Conservation (phyloP, 352 stramenopile genomes). For the Pythium volutum region DNA sequence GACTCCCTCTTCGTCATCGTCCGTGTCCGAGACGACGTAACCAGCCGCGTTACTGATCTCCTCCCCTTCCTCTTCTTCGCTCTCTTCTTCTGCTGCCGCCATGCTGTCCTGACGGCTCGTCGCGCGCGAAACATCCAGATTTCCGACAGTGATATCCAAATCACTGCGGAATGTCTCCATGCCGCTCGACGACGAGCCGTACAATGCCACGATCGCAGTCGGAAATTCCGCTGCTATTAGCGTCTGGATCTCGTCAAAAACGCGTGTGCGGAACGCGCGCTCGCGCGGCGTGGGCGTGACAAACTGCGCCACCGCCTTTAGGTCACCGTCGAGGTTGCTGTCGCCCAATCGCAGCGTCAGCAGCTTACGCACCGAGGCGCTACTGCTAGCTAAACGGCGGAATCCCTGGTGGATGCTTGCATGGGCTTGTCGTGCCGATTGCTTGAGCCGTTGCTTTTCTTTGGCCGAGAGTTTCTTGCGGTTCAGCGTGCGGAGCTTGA, state of each 20-base stretch:
- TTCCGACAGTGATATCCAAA: conserved; percentile 67
- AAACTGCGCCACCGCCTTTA: conserved; percentile 41
- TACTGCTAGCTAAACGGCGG: not conserved
- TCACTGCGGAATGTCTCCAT: conserved; percentile 77
- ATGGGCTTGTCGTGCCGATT: not conserved
- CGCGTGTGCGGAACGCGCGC: conserved; percentile 28
- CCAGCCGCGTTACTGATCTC: not conserved
- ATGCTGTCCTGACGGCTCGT: not conserved
- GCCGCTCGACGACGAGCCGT: conserved; percentile 66
- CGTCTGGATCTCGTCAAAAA: conserved; percentile 45
- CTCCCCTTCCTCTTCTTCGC: not conserved
- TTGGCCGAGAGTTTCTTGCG: conserved; percentile 21
- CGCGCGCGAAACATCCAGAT: conserved; percentile 27
- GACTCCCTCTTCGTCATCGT: conserved; percentile 8
- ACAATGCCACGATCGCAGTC: conserved; percentile 48
- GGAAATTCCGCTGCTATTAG: conserved; percentile 44
- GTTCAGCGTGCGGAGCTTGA: conserved; percentile 6
- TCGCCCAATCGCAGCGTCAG: conserved; percentile 13
- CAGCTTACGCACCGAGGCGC: conserved; percentile 4
- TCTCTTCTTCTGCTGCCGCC: conserved; percentile 7
- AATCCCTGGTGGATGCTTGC: not conserved
- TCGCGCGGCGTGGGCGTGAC: conserved; percentile 48
- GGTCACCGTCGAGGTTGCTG: conserved; percentile 36
- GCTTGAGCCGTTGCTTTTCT: conserved; percentile 9
- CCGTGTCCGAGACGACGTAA: conserved; percentile 5